Percentiles rank a stretch among this genome's conserved stretches.
Conservation (phyloP, 2,329 filamentous ascomycete species). For the Fusarium camptoceras region DNA sequence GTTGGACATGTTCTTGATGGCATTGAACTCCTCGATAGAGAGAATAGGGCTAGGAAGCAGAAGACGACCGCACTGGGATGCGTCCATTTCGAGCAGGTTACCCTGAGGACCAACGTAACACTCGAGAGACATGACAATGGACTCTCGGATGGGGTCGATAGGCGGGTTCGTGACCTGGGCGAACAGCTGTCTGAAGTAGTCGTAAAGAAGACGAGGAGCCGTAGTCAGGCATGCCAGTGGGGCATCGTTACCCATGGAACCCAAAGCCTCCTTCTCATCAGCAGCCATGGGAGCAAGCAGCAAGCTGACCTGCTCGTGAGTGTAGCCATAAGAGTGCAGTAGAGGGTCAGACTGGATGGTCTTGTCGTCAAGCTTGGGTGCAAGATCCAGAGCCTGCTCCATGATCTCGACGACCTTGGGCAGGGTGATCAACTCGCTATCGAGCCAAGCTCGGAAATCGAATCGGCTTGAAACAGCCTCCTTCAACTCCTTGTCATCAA, state of each 20-base stretch:
- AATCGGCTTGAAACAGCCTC: slow-evolving; percentile 85
- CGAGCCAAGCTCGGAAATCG: slow-evolving; percentile 89
- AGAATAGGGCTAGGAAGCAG: slow-evolving; percentile 89
- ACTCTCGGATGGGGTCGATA: slow-evolving; percentile 96
- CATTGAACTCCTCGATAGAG: slow-evolving; percentile 90
- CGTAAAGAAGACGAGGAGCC: slow-evolving; percentile 87
- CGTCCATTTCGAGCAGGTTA: slow-evolving; percentile 93
- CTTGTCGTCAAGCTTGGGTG: slow-evolving; percentile 73
- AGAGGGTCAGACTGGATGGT: slow-evolving; percentile 86
- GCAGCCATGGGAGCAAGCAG: slow-evolving; percentile 95
- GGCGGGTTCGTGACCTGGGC: slow-evolving; percentile 98
- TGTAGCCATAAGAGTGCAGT: slow-evolving; percentile 90
- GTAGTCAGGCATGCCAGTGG: slow-evolving; percentile 92
- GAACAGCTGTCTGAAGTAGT: slow-evolving; percentile 98
- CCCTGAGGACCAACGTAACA: slow-evolving; percentile 97
- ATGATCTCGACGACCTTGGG: slow-evolving; percentile 76
- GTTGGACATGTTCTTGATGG: slow-evolving; percentile 79
- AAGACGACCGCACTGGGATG: slow-evolving; percentile 86
- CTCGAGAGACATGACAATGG: slow-evolving; percentile 97
- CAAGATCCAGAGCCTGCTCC: slow-evolving; percentile 71
- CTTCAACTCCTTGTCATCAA: slow-evolving; percentile 94
- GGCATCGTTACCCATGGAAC: slow-evolving; percentile 98
- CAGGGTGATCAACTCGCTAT: slow-evolving; percentile 85
- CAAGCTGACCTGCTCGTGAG: slow-evolving; percentile 92
- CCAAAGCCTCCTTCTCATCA: slow-evolving; percentile 95